Conservation (phyloP, 2,329 filamentous ascomycete species). For the Colletotrichum musae region DNA sequence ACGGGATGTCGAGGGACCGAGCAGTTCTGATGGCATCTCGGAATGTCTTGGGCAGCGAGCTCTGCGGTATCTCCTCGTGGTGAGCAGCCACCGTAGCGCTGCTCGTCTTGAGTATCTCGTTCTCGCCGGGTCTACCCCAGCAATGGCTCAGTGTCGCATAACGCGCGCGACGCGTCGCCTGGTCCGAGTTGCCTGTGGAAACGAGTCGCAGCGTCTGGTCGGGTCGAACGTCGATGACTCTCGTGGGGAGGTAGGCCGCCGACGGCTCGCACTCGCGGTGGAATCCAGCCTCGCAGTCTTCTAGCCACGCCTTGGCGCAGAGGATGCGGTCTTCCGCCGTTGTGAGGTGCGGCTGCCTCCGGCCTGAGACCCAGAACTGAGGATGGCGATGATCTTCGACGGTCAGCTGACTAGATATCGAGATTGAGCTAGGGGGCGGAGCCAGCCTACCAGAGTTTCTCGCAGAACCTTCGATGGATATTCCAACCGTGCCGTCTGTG, state of each 20-base stretch:
- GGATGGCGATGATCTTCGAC: conserved; percentile 1
- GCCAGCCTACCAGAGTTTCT: not conserved
- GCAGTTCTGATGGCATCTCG: not conserved
- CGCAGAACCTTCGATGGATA: conserved; percentile 12
- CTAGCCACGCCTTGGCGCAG: conserved; percentile 2
- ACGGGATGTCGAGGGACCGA: not conserved
- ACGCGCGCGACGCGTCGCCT: not conserved
- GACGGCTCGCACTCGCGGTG: not conserved
- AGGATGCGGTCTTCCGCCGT: not conserved
- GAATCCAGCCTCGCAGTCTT: not conserved
- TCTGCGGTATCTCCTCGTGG: not conserved
- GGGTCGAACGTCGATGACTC: not conserved
- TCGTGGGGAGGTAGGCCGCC: not conserved
- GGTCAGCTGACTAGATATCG: not conserved
- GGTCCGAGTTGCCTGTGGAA: not conserved
- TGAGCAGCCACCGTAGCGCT: not conserved
- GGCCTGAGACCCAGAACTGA: conserved; percentile 8
- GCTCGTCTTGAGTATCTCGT: not conserved
- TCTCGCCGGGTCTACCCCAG: not conserved
- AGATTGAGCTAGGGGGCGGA: not conserved
- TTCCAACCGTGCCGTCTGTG: not conserved
- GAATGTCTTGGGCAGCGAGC: conserved; percentile 3
- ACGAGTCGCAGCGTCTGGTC: not conserved
- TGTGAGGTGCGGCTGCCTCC: not conserved
- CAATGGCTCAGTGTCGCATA: conserved; percentile 20